phyloP scores from a whole-genome alignment of 768 basidiomycete species.

The Collybiopsis confluens region DNA sequence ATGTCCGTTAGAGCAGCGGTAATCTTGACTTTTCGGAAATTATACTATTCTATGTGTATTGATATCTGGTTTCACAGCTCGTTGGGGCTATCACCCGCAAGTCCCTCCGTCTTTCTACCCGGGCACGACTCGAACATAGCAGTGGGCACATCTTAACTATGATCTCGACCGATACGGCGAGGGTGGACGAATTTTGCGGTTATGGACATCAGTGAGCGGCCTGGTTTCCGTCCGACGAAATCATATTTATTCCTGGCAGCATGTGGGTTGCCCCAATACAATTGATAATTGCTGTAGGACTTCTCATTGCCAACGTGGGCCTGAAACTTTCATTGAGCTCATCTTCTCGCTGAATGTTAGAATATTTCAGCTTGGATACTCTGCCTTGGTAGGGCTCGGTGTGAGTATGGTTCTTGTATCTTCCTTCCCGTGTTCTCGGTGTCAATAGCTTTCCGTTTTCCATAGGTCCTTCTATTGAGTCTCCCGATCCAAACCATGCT shows the following conservation, averaged over 20 bases:
- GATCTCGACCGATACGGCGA: slow-evolving; percentile 43
- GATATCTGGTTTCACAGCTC: background rate
- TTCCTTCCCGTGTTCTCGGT: background rate
- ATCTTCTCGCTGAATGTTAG: background rate
- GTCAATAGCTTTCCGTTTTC: too few relatives aligned
- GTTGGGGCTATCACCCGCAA: slow-evolving; percentile 39
- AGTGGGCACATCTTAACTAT: slow-evolving; percentile 50
- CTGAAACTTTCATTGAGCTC: background rate
- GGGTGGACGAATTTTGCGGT: slow-evolving; percentile 33
- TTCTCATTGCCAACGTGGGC: slow-evolving; percentile 42
- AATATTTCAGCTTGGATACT: slow-evolving; percentile 44
- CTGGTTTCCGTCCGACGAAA: background rate
- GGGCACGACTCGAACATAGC: slow-evolving; percentile 39
- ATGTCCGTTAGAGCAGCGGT: slow-evolving; percentile 32
- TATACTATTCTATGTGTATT: background rate
- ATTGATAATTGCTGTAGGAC: slow-evolving; percentile 44
- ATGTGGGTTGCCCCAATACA: slow-evolving; percentile 32
- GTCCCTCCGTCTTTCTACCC: slow-evolving; percentile 47
- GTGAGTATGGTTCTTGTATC: slow-evolving; percentile 17
- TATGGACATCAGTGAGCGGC: slow-evolving; percentile 23
- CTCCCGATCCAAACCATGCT: slow-evolving; percentile 44
- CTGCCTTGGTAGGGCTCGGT: slow-evolving; percentile 49
- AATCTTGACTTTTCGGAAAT: background rate
- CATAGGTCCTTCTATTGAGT: slow-evolving; percentile 42
- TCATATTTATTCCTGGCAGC: slow-evolving; percentile 11